Percentiles rank a stretch among this genome's conserved stretches.
Conservation (phyloP, 805 yeast genomes). For the Cyberlindnera japonica region DNA sequence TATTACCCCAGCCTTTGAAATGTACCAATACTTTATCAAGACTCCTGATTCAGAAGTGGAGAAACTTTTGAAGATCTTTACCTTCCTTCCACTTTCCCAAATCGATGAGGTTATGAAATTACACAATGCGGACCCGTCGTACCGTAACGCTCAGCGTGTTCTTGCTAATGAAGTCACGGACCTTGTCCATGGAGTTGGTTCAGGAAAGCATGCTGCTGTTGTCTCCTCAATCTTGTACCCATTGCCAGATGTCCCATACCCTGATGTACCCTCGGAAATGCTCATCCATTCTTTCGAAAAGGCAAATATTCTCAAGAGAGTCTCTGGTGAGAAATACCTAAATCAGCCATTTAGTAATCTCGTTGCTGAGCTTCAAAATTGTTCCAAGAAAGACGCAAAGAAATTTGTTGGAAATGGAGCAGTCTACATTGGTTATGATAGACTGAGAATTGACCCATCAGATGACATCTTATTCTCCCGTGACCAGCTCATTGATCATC, state of each 20-base stretch:
- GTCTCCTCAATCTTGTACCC: constrained; percentile 69
- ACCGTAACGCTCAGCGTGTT: constrained; percentile 66
- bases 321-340: constrained; percentile 35
- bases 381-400: constrained; percentile 54
- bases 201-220: constrained; percentile 62
- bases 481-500: constrained; percentile 53
- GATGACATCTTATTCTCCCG: constrained; percentile 45
- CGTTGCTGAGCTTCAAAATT: constrained; percentile 44
- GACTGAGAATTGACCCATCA: constrained; percentile 50
- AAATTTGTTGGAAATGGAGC: constrained; percentile 67
- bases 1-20: constrained; percentile 74
- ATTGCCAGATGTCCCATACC: constrained; percentile 45
- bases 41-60: constrained; percentile 73
- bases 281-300: constrained; percentile 52
- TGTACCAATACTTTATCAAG: constrained; percentile 83
- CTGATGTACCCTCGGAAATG: constrained; percentile 44
- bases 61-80: constrained; percentile 68
- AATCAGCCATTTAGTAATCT: constrained; percentile 47
- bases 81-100: constrained; percentile 63
- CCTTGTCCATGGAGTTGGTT: constrained; percentile 78
- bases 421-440: constrained; percentile 61
- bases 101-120: constrained; percentile 49
- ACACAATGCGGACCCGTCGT: constrained; percentile 59
- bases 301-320: constrained; percentile 49
- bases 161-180: constrained; percentile 86